Evolutionary conservation across 129 eudicot genomes (phyloP).

Genomic region (Calendula officinalis): DNA sequence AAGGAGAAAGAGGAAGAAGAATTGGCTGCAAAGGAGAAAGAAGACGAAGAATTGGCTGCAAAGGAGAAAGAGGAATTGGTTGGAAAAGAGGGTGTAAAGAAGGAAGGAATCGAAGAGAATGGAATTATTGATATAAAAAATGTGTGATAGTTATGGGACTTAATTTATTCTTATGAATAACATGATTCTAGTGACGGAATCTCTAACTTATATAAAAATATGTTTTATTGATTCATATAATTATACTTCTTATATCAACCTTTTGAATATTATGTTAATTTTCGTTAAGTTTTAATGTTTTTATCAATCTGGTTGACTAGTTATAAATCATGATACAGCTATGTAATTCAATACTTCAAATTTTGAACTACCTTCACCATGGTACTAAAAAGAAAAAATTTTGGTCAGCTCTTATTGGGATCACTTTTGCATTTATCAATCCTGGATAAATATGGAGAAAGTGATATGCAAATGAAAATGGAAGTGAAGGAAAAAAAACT

Average conservation of each 20-base stretch:
- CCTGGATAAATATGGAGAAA: no score
- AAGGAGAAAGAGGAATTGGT: background rate
- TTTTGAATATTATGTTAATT: no score
- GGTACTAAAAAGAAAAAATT: no score
- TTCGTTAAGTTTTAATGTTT: background rate
- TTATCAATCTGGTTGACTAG: no score
- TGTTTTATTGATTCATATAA: background rate
- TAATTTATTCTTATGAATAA: background rate
- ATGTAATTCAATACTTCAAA: no score
- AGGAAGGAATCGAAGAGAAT: background rate
- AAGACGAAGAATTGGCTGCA: conserved; percentile 9
- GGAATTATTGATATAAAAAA: background rate
- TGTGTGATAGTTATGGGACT: background rate
- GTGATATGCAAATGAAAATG: no score
- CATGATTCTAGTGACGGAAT: background rate
- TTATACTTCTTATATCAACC: no score
- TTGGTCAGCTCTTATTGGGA: no score
- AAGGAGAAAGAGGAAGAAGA: conserved; percentile 10
- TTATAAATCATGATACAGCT: no score
- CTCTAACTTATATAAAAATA: background rate
- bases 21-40: background rate
- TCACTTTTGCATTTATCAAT: no score
- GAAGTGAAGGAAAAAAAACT: no score
- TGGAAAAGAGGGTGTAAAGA: conserved; percentile 1
- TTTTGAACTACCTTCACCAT: no score